phyloP scores from a whole-genome alignment of 2,329 filamentous ascomycete genomes.

The Zymoseptoria tritici region DNA sequence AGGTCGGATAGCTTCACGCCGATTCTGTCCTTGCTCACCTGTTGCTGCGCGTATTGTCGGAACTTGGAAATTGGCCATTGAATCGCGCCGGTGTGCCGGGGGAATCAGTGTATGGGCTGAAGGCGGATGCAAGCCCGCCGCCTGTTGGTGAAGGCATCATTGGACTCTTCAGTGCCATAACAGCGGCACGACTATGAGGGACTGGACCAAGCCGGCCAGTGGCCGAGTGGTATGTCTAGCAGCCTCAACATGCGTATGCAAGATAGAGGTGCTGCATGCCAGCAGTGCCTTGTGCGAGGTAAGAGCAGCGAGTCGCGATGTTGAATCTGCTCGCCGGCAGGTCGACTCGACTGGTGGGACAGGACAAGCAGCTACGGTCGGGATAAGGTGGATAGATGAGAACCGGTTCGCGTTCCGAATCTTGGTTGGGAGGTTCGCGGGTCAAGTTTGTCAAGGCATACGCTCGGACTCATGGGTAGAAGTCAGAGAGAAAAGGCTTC shows the following conservation, averaged over 20 bases:
- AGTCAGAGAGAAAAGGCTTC: not conserved
- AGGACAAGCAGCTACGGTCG: not conserved
- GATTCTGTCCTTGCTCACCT: conserved; percentile 30
- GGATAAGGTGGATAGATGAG: not conserved
- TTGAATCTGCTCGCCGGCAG: not conserved
- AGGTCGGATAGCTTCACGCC: not conserved
- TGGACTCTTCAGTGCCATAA: conserved; percentile 30
- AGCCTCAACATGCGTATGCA: not conserved
- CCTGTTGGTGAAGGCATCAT: conserved; percentile 38
- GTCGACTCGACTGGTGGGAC: not conserved
- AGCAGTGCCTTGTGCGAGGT: not conserved
- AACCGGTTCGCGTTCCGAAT: not conserved
- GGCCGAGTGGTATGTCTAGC: not conserved
- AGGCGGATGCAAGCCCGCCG: conserved; percentile 35
- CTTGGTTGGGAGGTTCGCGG: not conserved
- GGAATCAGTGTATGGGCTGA: conserved; percentile 46
- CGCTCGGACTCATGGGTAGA: not conserved
- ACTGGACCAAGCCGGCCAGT: not conserved
- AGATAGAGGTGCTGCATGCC: not conserved
- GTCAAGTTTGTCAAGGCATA: not conserved
- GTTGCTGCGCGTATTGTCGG: conserved; percentile 24
- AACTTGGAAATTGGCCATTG: conserved; percentile 32
- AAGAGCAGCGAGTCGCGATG: not conserved
- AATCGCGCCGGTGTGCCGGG: conserved; percentile 43
- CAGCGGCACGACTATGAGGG: not conserved